Evolutionary conservation across 768 basidiomycete genomes (phyloP).

Genomic region (Hygrocybe punicea): DNA sequence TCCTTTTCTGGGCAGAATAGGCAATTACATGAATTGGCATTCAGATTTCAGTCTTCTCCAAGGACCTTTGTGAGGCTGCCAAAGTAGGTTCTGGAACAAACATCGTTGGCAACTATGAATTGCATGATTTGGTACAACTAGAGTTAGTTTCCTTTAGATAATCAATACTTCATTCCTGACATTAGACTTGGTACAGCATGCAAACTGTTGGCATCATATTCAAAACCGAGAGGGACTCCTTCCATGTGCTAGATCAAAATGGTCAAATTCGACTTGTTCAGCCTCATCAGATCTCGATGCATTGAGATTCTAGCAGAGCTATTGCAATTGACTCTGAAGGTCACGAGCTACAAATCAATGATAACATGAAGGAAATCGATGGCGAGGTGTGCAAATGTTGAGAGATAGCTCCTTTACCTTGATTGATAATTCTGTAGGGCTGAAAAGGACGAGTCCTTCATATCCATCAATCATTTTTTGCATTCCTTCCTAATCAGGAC

Average conservation of each 20-base stretch:
- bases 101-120: constrained; percentile 86
- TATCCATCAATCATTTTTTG: constrained; percentile 90
- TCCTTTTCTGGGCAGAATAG: background rate
- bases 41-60: constrained; percentile 94
- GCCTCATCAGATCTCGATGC: constrained; percentile 93
- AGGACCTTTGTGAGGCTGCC: constrained; percentile 94
- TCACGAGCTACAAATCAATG: constrained; percentile 80
- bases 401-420: background rate
- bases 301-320: constrained; percentile 72
- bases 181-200: constrained; percentile 46
- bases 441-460: constrained; percentile 90
- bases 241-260: constrained; percentile 94
- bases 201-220: constrained; percentile 96
- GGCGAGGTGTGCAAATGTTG: constrained; percentile 61
- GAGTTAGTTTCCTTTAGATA: constrained; percentile 58
- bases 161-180: background rate
- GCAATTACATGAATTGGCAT: constrained; percentile 2
- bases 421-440: constrained; percentile 39
- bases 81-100: constrained; percentile 94
- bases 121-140: constrained; percentile 94
- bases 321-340: constrained; percentile 89
- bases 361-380: constrained; percentile 89
- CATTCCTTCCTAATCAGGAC: constrained; percentile 92
- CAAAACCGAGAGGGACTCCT: constrained; percentile 93
- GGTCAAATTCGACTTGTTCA: constrained; percentile 85